Base-by-base conservation (phyloP, 768 basidiomycete species). In the Leccinellum rugosiceps region DNA sequence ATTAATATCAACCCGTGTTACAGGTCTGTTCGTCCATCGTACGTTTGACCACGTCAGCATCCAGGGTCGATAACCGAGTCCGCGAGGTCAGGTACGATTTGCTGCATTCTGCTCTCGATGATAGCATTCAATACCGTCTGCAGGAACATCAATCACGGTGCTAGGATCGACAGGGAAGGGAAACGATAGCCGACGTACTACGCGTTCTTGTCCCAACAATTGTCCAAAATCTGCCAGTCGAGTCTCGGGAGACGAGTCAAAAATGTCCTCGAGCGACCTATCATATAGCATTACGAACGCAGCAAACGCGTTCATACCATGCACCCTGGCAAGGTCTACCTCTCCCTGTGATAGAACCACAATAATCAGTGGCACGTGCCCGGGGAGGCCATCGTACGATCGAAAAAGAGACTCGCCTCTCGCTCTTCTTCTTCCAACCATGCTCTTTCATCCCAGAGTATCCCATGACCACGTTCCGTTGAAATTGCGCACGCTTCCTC, bases 271-370 rank as follows among this genome's bases (percentile, higher is more conserved):
- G 6, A 88, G 63, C 4, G 77, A 72, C 7, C 76, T 75, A 56
- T 83, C 79, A 52, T 77, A 82, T 2, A 90, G 72, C 56, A 92
- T 78, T 4, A 86, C 71, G n/a, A 81, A 78, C 6, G 90, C 84
- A 1, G 84, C 83, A 65, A 90, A 88, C 6, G 75, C 71, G 57
- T 92, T 92, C 82, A 92, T 84, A 15, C 87, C 85, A 6, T 76
- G 72, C 9, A 83, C 74, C 1, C 69, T 66, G 0, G 82, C 79
- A 49, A 92, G 72, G 61, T 83, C 78, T 26, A 75, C 73, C 60
- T 91, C 89, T 34, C 84, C 83, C 88, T 90, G 65, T 23, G 34
- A 52, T 53, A 9, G 50, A 57, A 25, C 30, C 53, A 55, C 38
- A 54, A n/a, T n/a, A n/a, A n/a, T 62, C 52, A 61, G 48, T 48